Evolutionary conservation across 331 rosid genomes (phyloP).

Genomic region (Malus hybrid): DNA sequence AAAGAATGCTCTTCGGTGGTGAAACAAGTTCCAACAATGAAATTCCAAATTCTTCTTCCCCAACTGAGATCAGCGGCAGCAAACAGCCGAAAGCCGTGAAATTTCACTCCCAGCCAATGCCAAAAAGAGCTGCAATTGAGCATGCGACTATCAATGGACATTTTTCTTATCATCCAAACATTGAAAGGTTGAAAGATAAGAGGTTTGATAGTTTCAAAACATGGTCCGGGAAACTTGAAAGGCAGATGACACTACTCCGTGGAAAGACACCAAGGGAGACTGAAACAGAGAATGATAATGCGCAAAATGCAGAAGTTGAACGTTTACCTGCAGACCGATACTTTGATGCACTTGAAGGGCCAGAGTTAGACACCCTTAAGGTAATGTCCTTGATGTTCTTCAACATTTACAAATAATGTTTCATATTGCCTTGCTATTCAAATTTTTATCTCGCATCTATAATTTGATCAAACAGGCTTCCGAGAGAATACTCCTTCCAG

Average conservation of each 20-base stretch:
- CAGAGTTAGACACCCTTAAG: slow-evolving; percentile 47
- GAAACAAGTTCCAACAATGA: too few relatives aligned
- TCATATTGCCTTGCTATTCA: neutral
- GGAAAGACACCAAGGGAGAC: slow-evolving; percentile 35
- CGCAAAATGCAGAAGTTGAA: slow-evolving; percentile 21
- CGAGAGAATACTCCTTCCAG: slow-evolving; percentile 77
- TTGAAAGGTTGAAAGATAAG: slow-evolving; percentile 38
- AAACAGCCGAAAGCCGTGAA: slow-evolving; percentile 27
- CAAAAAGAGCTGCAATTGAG: slow-evolving; percentile 14
- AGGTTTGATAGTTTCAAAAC: slow-evolving; percentile 84
- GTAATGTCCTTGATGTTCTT: slow-evolving; percentile 1
- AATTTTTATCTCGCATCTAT: neutral
- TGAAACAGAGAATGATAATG: slow-evolving; percentile 10
- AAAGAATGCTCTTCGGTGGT: slow-evolving; percentile 24
- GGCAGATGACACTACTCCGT: slow-evolving; percentile 51
- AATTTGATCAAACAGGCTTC: slow-evolving; percentile 47
- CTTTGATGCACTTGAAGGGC: slow-evolving; percentile 93
- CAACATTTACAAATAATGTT: neutral
- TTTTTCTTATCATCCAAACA: slow-evolving; percentile 21
- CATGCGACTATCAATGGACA: neutral
- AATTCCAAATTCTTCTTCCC: slow-evolving; percentile 8
- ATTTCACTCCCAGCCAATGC: slow-evolving; percentile 72
- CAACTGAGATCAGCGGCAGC: neutral
- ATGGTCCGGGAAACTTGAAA: slow-evolving; percentile 63
- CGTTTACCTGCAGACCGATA: slow-evolving; percentile 62